Percentiles rank a stretch among this genome's conserved stretches.
Evolutionary conservation across 257 asterid species (phyloP).

Genomic region (Verbascum thapsus): DNA sequence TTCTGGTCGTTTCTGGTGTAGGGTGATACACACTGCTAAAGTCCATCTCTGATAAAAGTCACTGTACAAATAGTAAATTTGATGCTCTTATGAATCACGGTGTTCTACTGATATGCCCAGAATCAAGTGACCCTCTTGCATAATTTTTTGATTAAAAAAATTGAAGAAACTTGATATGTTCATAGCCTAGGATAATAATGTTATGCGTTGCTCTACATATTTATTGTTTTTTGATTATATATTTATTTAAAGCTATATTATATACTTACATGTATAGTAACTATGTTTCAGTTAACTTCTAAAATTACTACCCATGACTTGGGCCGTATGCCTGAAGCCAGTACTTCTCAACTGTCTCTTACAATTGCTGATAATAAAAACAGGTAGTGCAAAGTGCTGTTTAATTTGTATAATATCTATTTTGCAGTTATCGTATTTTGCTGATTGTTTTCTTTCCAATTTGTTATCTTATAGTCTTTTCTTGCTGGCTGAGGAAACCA

Average conservation of each 20-base stretch:
- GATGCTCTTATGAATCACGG: not conserved
- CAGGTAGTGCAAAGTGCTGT: constrained; percentile 27
- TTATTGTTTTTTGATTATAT: not conserved
- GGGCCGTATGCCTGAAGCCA: constrained; percentile 31
- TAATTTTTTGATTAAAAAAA: too few species aligned
- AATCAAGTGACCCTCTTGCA: constrained; percentile 9
- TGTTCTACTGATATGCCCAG: constrained; percentile 3
- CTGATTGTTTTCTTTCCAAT: constrained; percentile 25
- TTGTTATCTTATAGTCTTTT: constrained; percentile 36
- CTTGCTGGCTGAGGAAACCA: constrained; percentile 44
- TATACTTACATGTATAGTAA: constrained; percentile 22
- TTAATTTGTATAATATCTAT: not conserved
- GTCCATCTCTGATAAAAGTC: too few species aligned
- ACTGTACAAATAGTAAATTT: constrained; percentile 13
- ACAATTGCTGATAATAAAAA: constrained; percentile 24
- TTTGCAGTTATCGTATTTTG: not conserved
- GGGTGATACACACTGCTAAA: constrained; percentile 14
- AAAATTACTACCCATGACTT: constrained; percentile 22
- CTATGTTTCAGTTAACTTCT: constrained; percentile 41
- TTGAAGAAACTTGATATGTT: constrained; percentile 1
- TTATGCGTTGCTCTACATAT: constrained; percentile 7
- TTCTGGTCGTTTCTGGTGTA: not conserved
- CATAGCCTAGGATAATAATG: not conserved
- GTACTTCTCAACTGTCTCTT: constrained; percentile 32
- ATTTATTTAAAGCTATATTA: not conserved